phyloP scores from a whole-genome alignment of 441 rosid species.

The Adansonia grandidieri region DNA sequence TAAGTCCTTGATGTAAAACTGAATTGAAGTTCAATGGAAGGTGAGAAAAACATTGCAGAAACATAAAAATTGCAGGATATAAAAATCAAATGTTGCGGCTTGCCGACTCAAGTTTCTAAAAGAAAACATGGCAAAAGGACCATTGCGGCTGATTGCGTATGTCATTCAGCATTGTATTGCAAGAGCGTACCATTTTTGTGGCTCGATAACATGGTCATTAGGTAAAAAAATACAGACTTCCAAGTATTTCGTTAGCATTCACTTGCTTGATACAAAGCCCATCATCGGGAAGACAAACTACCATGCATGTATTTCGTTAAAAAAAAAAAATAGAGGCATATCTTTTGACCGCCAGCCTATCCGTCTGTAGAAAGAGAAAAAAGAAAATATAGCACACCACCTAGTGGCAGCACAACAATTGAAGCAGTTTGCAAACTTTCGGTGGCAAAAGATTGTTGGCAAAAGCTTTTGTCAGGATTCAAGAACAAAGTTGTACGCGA shows the following conservation, averaged over 20 bases:
- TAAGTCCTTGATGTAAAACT: background rate
- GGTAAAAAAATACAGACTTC: background rate
- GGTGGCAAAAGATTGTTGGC: background rate
- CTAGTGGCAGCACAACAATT: background rate
- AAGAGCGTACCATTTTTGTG: background rate
- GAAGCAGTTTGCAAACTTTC: background rate
- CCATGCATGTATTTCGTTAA: background rate
- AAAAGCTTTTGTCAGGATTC: conserved; percentile 6
- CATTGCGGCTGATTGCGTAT: background rate
- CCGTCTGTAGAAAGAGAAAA: background rate
- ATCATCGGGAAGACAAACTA: background rate
- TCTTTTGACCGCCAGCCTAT: conserved; percentile 1
- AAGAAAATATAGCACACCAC: background rate
- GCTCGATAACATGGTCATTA: background rate
- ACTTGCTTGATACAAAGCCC: background rate
- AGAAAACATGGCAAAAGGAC: background rate
- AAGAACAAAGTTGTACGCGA: background rate
- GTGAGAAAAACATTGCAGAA: background rate
- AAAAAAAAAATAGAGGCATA: background rate
- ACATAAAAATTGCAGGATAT: background rate
- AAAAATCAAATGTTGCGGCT: background rate
- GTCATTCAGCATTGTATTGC: background rate
- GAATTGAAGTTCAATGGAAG: background rate
- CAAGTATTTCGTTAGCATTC: background rate
- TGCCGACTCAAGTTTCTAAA: background rate